Percentiles rank a stretch among this genome's conserved stretches.
Conservation (phyloP, 2,329 filamentous ascomycete species). For the Fusarium fracticaudum region DNA sequence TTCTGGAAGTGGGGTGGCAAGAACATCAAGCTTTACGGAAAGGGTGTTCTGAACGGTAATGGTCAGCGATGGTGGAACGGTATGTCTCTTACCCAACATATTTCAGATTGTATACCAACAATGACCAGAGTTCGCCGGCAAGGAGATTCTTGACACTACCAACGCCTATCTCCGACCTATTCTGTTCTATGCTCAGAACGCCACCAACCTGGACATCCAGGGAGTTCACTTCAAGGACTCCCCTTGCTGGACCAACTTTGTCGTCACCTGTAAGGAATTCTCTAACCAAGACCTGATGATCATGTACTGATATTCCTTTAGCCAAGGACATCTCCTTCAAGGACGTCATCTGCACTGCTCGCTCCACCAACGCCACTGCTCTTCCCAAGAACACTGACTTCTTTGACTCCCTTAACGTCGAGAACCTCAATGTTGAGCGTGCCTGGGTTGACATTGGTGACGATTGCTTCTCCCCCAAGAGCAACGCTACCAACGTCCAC, state of each 20-base stretch:
- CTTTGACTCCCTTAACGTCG: conserved; percentile 37
- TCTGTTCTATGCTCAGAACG: conserved; percentile 41
- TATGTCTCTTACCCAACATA: background rate
- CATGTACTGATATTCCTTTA: background rate
- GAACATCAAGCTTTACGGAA: conserved; percentile 37
- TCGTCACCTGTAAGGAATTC: conserved; percentile 31
- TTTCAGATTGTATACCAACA: background rate
- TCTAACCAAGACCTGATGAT: rapidly evolving
- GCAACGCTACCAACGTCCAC: conserved; percentile 35
- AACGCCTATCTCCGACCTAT: conserved; percentile 38
- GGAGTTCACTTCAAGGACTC: conserved; percentile 41
- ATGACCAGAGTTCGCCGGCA: conserved; percentile 28
- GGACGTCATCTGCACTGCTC: conserved; percentile 38
- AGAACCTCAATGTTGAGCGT: conserved; percentile 33
- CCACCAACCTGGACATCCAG: conserved; percentile 33
- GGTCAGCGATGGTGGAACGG: conserved; percentile 42
- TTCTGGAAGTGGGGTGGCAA: conserved; percentile 40
- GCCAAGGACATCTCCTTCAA: conserved; percentile 37
- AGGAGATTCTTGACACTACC: conserved; percentile 33
- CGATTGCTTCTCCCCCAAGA: conserved; percentile 42
- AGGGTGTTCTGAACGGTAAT: conserved; percentile 37
- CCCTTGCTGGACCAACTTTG: conserved; percentile 40
- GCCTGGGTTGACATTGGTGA: conserved; percentile 40
- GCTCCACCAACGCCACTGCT: conserved; percentile 36
- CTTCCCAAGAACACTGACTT: conserved; percentile 42